Percentiles rank a stretch among this genome's conserved stretches.
Evolutionary conservation across 768 basidiomycete genomes (phyloP).

Genomic region (Tephrocybe sp.): DNA sequence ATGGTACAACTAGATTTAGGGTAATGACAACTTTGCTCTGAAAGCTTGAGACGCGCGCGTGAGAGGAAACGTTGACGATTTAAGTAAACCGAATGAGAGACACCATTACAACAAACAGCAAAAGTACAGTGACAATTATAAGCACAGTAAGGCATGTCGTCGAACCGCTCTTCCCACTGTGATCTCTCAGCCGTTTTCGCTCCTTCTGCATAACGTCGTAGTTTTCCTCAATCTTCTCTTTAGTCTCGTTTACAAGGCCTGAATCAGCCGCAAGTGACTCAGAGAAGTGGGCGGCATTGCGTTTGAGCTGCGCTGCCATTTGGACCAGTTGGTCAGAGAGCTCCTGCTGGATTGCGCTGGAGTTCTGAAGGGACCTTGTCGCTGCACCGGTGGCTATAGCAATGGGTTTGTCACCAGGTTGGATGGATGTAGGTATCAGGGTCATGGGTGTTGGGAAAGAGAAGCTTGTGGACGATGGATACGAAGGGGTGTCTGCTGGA

Average conservation of each 20-base stretch:
- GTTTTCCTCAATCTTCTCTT: conserved; percentile 75
- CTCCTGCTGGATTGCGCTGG: conserved; percentile 69
- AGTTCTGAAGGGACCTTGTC: conserved; percentile 41
- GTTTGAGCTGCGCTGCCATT: conserved; percentile 88
- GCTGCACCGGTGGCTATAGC: conserved; percentile 23
- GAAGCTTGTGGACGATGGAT: conserved; percentile 21
- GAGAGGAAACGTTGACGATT: too few relatives aligned
- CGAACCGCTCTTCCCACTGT: conserved; percentile 60
- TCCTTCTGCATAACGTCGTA: conserved; percentile 67
- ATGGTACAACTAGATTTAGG: too few relatives aligned
- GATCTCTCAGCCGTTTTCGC: conserved; percentile 57
- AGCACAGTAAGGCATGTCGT: conserved; percentile 75
- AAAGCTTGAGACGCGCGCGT: too few relatives aligned
- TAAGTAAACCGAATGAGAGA: conserved; percentile 63
- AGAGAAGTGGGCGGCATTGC: conserved; percentile 81
- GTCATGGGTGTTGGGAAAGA: conserved; percentile 19
- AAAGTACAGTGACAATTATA: conserved; percentile 62
- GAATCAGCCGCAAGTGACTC: conserved; percentile 74
- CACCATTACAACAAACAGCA: conserved; percentile 74
- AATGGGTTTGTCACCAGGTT: conserved; percentile 22
- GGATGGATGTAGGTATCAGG: conserved; percentile 10
- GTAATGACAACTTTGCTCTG: too few relatives aligned
- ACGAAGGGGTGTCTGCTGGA: conserved; percentile 29
- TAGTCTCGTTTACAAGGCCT: conserved; percentile 62
- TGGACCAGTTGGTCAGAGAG: conserved; percentile 71